These are phyloP conservation scores for Mycosarcoma maydis DNA, from an alignment of 1,284 basidiomycete genomes.

Conservation along the genomic window DNA sequence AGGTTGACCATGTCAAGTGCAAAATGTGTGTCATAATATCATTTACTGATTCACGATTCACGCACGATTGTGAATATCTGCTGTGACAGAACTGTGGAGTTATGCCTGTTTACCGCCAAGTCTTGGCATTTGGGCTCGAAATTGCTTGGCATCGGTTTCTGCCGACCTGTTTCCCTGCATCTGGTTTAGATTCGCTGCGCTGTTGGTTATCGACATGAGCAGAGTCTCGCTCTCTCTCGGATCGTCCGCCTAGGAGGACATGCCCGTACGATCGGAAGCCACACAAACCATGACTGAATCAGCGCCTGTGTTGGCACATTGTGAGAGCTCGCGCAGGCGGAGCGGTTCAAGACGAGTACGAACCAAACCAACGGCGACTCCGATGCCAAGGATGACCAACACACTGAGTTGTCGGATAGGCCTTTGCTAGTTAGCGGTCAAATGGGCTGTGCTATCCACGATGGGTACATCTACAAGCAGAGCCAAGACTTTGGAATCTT, in stretches of 20 bases:
- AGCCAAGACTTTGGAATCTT: constrained; percentile 37
- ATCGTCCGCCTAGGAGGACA: no score
- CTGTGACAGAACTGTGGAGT: constrained; percentile 2
- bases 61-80: neutral
- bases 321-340: neutral
- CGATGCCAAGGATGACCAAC: neutral
- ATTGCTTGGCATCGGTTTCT: constrained; percentile 20
- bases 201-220: no score
- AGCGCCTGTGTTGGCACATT: no score
- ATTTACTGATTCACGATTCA: no score
- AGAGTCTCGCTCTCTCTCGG: no score
- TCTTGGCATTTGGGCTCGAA: constrained; percentile 21
- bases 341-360: neutral
- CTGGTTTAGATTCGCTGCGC: no score
- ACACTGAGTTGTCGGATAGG: no score
- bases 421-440: no score
- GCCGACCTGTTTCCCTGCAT: neutral
- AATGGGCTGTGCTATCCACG: constrained; percentile 21
- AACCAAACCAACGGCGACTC: neutral
- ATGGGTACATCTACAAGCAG: neutral
- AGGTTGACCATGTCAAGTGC: neutral
- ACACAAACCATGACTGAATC: no score
- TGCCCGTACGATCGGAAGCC: no score
- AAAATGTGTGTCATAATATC: no score
- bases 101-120: constrained; percentile 1